phyloP scores from a whole-genome alignment of 2,329 filamentous ascomycete genomes.

The Capronia coronata region DNA sequence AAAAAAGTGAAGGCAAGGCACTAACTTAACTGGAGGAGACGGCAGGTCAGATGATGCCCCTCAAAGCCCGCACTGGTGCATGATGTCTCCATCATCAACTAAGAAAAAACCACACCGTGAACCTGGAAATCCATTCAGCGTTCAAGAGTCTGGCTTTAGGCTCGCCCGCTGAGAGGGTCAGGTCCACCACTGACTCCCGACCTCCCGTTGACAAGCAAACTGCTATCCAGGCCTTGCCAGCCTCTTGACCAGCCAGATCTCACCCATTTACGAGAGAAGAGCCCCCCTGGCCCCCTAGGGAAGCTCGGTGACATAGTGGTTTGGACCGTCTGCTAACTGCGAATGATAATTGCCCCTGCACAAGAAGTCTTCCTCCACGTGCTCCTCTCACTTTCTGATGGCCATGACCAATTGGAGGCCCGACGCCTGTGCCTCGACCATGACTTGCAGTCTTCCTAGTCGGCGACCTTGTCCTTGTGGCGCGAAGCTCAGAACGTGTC shows the following conservation, averaged over 20 bases:
- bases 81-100: constrained; percentile 17
- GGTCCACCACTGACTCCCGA: constrained; percentile 3
- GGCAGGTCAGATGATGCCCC: constrained; percentile 24
- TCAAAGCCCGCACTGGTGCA: constrained; percentile 12
- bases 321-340: constrained; percentile 3
- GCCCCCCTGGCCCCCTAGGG: neutral
- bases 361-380: constrained; percentile 16
- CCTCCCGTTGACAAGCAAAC: constrained; percentile 8
- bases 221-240: neutral
- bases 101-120: constrained; percentile 6
- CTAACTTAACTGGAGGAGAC: constrained; percentile 3
- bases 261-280: constrained; percentile 8
- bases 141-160: constrained; percentile 6
- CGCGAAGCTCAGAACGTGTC: constrained; percentile 1
- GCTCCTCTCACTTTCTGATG: constrained; percentile 4
- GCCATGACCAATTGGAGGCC: constrained; percentile 9
- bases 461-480: constrained; percentile 1
- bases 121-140: constrained; percentile 8
- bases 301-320: neutral
- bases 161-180: constrained; percentile 1
- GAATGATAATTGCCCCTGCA: constrained; percentile 2
- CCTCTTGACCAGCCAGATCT: constrained; percentile 10
- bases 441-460: neutral
- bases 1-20: neutral
- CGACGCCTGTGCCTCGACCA: constrained; percentile 7